These are phyloP conservation scores for Neoboletus brunneissimus DNA, from an alignment of 768 basidiomycete genomes.

Conservation along the genomic window DNA sequence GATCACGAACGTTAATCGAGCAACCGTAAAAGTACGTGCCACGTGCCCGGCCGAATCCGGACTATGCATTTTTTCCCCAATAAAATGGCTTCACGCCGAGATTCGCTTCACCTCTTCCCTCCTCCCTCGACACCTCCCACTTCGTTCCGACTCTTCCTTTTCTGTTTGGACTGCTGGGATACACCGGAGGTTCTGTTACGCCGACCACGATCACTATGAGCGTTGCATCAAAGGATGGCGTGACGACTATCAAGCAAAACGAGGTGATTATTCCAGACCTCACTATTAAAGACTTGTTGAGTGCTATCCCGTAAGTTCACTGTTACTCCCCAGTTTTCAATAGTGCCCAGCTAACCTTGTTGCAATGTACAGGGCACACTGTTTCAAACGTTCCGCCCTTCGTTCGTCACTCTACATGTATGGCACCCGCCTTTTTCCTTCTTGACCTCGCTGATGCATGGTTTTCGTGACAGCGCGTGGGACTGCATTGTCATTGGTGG, in stretches of 20 bases:
- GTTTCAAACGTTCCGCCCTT: slow-evolving; percentile 86
- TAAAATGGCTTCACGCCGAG: slow-evolving; percentile 18
- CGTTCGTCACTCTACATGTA: slow-evolving; percentile 78
- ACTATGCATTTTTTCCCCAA: slow-evolving; percentile 19
- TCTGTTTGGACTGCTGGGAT: slow-evolving; percentile 1
- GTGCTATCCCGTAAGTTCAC: slow-evolving; percentile 71
- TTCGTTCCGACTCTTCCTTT: background rate
- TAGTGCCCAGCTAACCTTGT: background rate
- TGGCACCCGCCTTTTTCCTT: slow-evolving; percentile 21
- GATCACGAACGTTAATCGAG: background rate
- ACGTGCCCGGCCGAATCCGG: slow-evolving; percentile 33
- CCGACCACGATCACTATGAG: slow-evolving; percentile 22
- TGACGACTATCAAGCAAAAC: slow-evolving; percentile 49
- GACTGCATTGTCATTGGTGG: slow-evolving; percentile 68
- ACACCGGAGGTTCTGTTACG: slow-evolving; percentile 5
- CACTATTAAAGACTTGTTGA: slow-evolving; percentile 82
- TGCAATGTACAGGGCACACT: slow-evolving; percentile 57
- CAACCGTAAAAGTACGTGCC: background rate
- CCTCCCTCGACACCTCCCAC: background rate
- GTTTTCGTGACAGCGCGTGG: slow-evolving; percentile 51
- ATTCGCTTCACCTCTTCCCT: background rate
- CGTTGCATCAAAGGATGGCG: slow-evolving; percentile 9
- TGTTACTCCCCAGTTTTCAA: slow-evolving; percentile 1
- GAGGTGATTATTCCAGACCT: slow-evolving; percentile 76
- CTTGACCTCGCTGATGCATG: slow-evolving; percentile 11